These are phyloP conservation scores for Aeminium ludgeri DNA, from an alignment of 495 filamentous ascomycete genomes.

Conservation along the genomic window DNA sequence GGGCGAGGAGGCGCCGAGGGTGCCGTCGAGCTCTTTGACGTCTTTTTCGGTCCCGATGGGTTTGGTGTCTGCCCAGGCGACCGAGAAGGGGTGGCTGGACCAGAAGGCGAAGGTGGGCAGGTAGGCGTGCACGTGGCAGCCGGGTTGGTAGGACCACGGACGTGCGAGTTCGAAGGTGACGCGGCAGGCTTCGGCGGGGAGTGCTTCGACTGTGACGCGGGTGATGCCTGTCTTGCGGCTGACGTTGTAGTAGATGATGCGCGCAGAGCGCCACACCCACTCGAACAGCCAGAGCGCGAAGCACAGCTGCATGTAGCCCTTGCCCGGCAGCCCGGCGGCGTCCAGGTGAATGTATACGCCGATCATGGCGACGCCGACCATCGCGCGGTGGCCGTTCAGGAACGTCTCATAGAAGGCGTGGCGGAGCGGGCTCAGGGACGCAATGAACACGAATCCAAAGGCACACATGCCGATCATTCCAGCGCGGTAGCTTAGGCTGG, in stretches of 20 bases:
- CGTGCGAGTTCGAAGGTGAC: constrained; percentile 35
- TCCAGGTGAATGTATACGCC: constrained; percentile 40
- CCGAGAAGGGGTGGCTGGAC: constrained; percentile 42
- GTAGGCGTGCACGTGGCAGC: constrained; percentile 42
- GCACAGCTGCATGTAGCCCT: constrained; percentile 23
- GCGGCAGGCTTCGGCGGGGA: constrained; percentile 33
- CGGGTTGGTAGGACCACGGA: constrained; percentile 33
- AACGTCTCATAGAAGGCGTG: constrained; percentile 45
- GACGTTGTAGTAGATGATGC: constrained; percentile 23
- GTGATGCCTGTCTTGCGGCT: constrained; percentile 22
- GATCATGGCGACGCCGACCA: constrained; percentile 32
- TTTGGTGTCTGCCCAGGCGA: constrained; percentile 32
- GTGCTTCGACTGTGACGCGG: constrained; percentile 34
- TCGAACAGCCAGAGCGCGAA: constrained; percentile 22
- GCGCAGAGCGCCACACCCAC: constrained; percentile 15
- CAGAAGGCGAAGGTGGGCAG: constrained; percentile 33
- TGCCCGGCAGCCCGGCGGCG: constrained; percentile 25
- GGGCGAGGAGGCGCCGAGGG: constrained; percentile 20
- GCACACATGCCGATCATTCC: constrained; percentile 26
- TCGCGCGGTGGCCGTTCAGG: constrained; percentile 35
- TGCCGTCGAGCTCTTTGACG: constrained; percentile 10
- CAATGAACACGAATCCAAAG: constrained; percentile 33
- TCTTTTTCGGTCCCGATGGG: too few relatives aligned
- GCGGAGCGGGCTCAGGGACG: constrained; percentile 35
- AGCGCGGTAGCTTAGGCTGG: constrained; percentile 19